phyloP scores from a whole-genome alignment of 2,329 filamentous ascomycete species.

The Botrytis pseudocinerea region DNA sequence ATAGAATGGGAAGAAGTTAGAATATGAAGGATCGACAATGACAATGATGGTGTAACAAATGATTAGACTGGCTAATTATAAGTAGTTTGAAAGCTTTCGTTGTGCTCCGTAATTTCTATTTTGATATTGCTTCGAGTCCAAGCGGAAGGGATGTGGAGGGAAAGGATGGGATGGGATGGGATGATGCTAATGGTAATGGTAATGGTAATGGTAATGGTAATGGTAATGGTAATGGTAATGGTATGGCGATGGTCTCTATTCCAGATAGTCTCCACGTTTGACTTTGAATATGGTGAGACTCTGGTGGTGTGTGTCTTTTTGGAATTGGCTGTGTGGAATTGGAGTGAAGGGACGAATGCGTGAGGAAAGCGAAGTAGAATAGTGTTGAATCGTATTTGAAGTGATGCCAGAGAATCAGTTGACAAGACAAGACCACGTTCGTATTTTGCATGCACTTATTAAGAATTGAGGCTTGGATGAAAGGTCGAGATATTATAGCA shows the following conservation, averaged over 20 bases:
- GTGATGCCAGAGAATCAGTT: background rate
- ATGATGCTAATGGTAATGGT: background rate
- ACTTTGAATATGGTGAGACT: background rate
- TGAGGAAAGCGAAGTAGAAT: background rate
- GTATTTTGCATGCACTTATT: background rate
- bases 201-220: too few species aligned
- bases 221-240: background rate
- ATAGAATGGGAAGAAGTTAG: background rate
- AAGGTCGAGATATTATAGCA: background rate
- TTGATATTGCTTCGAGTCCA: background rate
- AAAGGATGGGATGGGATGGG: background rate
- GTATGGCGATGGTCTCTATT: background rate
- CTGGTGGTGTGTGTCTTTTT: background rate
- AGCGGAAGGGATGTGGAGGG: background rate
- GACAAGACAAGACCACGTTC: background rate
- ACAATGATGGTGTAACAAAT: background rate
- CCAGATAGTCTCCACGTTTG: background rate
- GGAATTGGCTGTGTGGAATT: background rate
- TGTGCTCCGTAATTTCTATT: background rate
- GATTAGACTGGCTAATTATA: background rate
- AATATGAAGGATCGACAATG: slow-evolving; percentile 10
- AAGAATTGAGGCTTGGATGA: background rate
- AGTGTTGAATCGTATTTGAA: background rate
- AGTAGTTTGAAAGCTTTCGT: background rate
- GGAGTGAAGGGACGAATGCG: background rate